A percentile compares a stretch with the other conserved stretches of the same genome.
These are phyloP conservation scores for Catenaria anguillulae DNA, from an alignment of 371 early-diverging fungal genomes.

Conservation along the genomic window DNA sequence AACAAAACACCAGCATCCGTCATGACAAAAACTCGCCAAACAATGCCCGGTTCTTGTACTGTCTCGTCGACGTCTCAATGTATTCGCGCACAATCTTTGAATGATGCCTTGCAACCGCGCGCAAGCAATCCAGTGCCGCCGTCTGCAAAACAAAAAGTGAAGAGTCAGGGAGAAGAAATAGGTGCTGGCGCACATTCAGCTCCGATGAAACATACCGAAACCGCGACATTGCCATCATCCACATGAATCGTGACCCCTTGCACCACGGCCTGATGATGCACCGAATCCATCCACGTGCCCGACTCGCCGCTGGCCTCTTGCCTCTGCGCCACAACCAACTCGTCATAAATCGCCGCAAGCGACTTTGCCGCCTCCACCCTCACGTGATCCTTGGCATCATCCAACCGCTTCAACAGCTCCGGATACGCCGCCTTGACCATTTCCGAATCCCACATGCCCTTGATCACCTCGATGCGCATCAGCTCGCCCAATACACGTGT, in stretches of 20 bases:
- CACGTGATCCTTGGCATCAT: background rate
- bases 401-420: background rate
- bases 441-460: background rate
- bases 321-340: background rate
- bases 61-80: background rate
- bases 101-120: background rate
- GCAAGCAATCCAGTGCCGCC: background rate
- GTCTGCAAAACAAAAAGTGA: background rate
- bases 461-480: background rate
- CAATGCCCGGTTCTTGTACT: background rate
- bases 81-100: background rate
- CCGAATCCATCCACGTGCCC: background rate
- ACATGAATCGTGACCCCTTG: conserved; percentile 26
- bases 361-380: background rate
- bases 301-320: background rate
- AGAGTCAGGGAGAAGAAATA: background rate
- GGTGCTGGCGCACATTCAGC: too few relatives aligned
- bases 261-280: conserved; percentile 11
- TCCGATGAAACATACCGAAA: conserved; percentile 24
- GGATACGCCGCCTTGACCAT: background rate
- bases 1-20: too few relatives aligned
- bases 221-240: conserved; percentile 22
- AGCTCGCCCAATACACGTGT: background rate
- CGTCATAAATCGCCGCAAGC: background rate
- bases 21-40: background rate